Evolutionary conservation across 2,329 filamentous ascomycete species (phyloP).

Genomic region (Pseudogymnoascus sp.): DNA sequence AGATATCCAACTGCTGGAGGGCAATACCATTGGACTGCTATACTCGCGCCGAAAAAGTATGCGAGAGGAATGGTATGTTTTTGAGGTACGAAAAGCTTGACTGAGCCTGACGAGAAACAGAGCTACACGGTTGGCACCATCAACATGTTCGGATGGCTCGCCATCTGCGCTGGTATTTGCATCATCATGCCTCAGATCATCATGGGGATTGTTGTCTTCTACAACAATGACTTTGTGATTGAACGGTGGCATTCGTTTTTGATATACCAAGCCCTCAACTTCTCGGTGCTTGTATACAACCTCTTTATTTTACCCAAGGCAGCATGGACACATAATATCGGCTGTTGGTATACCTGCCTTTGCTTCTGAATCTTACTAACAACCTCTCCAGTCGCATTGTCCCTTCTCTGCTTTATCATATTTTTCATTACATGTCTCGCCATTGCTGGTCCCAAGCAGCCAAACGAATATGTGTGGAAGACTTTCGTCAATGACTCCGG

Average conservation of each 20-base stretch:
- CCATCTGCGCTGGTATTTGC: constrained; percentile 3
- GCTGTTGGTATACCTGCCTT: neutral
- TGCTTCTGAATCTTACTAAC: neutral
- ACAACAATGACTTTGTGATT: neutral
- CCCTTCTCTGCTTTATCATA: neutral
- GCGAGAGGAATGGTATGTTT: constrained; percentile 2
- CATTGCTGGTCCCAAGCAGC: neutral
- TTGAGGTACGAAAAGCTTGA: neutral
- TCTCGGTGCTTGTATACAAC: constrained; percentile 4
- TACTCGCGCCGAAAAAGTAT: constrained; percentile 38
- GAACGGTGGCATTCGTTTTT: constrained; percentile 8
- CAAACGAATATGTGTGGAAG: constrained; percentile 7
- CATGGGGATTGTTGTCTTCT: constrained; percentile 2
- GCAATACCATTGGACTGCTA: constrained; percentile 50
- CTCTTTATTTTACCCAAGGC: constrained; percentile 4
- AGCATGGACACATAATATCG: constrained; percentile 10
- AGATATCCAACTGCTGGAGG: constrained; percentile 34
- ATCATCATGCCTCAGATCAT: neutral
- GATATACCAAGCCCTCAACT: neutral
- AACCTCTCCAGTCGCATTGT: neutral
- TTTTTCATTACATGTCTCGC: constrained; percentile 3
- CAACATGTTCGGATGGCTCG: constrained; percentile 2
- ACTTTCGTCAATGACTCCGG: constrained; percentile 34
- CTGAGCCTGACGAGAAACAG: neutral
- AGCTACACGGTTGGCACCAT: constrained; percentile 1